Conservation (phyloP, 2,329 filamentous ascomycete species). For the Emmonsia crescens region DNA sequence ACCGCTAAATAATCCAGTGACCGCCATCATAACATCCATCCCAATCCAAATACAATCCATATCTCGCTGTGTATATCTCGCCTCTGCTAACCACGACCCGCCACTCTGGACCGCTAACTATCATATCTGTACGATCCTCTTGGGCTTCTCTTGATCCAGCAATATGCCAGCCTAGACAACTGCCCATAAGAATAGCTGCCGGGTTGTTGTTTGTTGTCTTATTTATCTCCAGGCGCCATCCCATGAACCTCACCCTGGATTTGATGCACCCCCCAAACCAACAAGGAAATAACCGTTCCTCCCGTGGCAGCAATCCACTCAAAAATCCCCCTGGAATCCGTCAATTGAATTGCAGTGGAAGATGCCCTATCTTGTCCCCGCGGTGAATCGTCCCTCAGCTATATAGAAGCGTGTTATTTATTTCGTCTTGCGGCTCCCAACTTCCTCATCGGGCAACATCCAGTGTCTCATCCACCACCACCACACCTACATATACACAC, state of each 20-base stretch:
- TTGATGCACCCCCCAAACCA: background rate
- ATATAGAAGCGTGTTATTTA: background rate
- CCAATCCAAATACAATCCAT: no score
- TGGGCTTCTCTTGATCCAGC: background rate
- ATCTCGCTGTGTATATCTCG: background rate
- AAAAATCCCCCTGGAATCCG: background rate
- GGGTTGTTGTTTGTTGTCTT: background rate
- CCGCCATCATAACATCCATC: background rate
- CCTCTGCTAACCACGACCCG: background rate
- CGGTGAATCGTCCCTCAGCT: background rate
- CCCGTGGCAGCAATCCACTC: background rate
- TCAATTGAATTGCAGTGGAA: background rate
- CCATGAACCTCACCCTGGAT: background rate
- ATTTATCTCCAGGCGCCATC: no score
- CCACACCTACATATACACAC: background rate
- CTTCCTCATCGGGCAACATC: background rate
- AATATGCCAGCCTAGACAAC: background rate
- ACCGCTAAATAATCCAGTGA: background rate
- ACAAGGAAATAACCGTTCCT: background rate
- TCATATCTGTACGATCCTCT: background rate
- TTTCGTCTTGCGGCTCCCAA: background rate
- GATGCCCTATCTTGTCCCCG: background rate
- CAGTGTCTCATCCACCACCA: background rate
- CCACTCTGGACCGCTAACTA: background rate
- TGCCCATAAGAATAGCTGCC: background rate